Evolutionary conservation across 2,329 filamentous ascomycete species (phyloP), one percentile per base, ranked within the genome.

Genomic region (Trichophyton equinum): DNA sequence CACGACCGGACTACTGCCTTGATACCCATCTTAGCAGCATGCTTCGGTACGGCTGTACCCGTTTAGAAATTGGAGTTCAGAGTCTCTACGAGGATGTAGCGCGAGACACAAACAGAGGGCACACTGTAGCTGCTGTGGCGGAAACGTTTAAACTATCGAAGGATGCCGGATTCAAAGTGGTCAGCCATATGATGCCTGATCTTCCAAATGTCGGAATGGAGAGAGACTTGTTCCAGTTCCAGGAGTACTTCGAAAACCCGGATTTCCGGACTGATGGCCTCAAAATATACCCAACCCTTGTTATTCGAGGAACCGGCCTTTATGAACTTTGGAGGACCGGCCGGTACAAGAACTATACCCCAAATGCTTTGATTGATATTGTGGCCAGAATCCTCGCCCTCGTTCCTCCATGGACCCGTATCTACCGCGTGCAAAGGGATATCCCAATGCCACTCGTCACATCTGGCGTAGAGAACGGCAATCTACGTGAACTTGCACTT

Each of bases 381-480:
- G 91, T 99, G 0, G 95, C 94, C 2, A 85, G 94, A n/a, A 99
- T 99, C 59, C 78, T 99, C 64, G 94, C 94, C 0, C 81, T 99
- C 1, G 87, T 99, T 0, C 94, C 94, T 0, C 94, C 94, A 1
- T 99, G 94, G 94, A 99, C 95, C 0, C 85, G 94, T 64, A 99
- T 99, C 69, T 99, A 99, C 77, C 90, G 94, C 63, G 94, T 99
- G 0, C 94, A 99, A 78, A 85, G 94, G 72, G 94, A 99, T 75
- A 99, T 99, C 62, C 94, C 94, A n/a, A 99, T 99, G 94, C 94
- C 94, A 0, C 81, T 99, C 25, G 95, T 99, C n/a, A 97, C 94
- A 0, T 95, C 92, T 0, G 94, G 94, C 46, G 94, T 99, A 0
- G 94, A 99, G 76, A 99, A 99, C 68, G 94, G 94, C 63, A 99